Base-by-base conservation (phyloP, 2,329 filamentous ascomycete species). In the Sporothrix phasma region DNA sequence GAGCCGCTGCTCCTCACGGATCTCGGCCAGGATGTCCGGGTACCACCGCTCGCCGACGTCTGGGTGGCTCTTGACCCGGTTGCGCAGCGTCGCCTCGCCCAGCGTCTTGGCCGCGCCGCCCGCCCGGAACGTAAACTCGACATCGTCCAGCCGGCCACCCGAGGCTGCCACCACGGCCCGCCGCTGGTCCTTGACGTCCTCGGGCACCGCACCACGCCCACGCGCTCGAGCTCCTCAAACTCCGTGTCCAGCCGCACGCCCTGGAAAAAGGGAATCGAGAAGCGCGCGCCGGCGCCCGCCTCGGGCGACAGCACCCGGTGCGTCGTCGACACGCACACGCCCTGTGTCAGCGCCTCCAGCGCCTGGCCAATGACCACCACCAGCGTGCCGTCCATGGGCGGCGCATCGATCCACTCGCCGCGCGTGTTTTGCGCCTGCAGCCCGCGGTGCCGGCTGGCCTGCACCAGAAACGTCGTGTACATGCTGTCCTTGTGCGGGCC, bases 291-390 rank as follows among this genome's bases (percentile, higher is more conserved):
- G 10, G 82, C 77, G 13, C 89, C 90, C 7, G 84, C 83, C 1
- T 77, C 72, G 0, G 90, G 90, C 34, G 84, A 88, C n/a, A 94
- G 79, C 41, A 95, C 91, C 10, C 90, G 82, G 74, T 95, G 91
- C 46, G 90, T 94, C 2, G 91, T 95, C 67, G 85, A 84, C 68
- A 88, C 85, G 73, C 90, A 94, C 2, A 94, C 90, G 37, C 91
- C 91, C 67, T 85, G 85, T 22, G 91, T 95, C 68, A 96, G 76
- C 4, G 91, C 91, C 77, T 96, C 91, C 70, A 96, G 81, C 0
- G 89, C 91, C 75, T 95, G 91, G 0, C 91, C 91, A 69, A 96
- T 92, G 8, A 90, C 90, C 1, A 96, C 90, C 1, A 96, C 91
- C 3, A 95, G 81, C 56, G 91, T 94, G 1, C 88, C 88, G 22